A percentile compares a stretch with the other conserved stretches of the same genome.
Evolutionary conservation across 805 yeast species (phyloP).

Genomic region (Wickerhamiella parazyma): DNA sequence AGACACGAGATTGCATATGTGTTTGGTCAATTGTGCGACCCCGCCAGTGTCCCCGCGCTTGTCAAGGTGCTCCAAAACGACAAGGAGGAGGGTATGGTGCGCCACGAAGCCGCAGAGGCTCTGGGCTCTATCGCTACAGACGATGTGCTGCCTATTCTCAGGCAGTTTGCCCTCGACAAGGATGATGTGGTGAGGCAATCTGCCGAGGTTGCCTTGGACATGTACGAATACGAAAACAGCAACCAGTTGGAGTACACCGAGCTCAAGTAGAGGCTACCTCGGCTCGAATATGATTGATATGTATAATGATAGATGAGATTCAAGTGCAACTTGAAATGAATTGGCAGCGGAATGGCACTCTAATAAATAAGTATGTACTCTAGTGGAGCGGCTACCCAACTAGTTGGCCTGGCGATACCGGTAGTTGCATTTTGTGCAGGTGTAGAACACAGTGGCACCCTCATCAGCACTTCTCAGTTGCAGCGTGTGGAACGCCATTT

Average conservation of each 20-base stretch:
- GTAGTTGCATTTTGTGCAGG: slow-evolving; percentile 88
- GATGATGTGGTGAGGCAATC: slow-evolving; percentile 91
- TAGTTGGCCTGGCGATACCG: slow-evolving; percentile 87
- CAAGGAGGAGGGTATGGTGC: slow-evolving; percentile 91
- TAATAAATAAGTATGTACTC: not conserved
- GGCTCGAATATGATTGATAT: no score
- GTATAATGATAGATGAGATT: not conserved
- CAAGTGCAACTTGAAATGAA: no score
- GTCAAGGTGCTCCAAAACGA: slow-evolving; percentile 66
- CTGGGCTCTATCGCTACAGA: slow-evolving; percentile 93
- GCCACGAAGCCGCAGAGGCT: slow-evolving; percentile 99
- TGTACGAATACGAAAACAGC: slow-evolving; percentile 92
- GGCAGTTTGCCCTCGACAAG: slow-evolving; percentile 61
- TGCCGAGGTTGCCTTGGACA: slow-evolving; percentile 93
- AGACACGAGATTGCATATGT: slow-evolving; percentile 97
- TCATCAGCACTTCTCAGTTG: slow-evolving; percentile 98
- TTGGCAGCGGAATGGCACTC: no score
- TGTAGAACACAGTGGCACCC: slow-evolving; percentile 96
- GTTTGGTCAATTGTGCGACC: slow-evolving; percentile 92
- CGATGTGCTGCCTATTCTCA: slow-evolving; percentile 80
- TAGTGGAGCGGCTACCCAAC: not conserved
- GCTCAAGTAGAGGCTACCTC: no score
- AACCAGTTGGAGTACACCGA: slow-evolving; percentile 64
- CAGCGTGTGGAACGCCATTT: slow-evolving; percentile 93
- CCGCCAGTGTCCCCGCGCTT: slow-evolving; percentile 79